phyloP scores from a whole-genome alignment of 768 basidiomycete species.

The Leucocoprinus leucothites region DNA sequence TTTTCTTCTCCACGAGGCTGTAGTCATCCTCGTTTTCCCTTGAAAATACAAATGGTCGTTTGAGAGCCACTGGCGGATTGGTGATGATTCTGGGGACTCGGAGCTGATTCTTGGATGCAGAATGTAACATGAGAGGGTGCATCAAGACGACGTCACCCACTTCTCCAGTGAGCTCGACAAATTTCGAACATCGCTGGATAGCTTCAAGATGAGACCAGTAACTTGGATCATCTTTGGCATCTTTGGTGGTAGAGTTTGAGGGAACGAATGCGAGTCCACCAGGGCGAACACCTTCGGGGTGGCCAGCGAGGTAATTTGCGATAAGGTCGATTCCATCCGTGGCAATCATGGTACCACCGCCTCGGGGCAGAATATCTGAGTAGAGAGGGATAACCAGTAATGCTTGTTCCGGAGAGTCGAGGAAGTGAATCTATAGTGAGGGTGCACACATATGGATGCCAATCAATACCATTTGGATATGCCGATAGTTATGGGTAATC shows the following conservation, averaged over 20 bases:
- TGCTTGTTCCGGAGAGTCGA: slow-evolving; percentile 66
- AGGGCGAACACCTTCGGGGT: slow-evolving; percentile 51
- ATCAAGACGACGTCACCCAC: slow-evolving; percentile 62
- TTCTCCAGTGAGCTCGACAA: slow-evolving; percentile 57
- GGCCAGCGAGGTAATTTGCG: slow-evolving; percentile 46
- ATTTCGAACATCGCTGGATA: slow-evolving; percentile 36
- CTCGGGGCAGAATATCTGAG: slow-evolving; percentile 49
- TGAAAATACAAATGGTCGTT: slow-evolving; percentile 51
- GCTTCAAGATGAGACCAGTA: slow-evolving; percentile 44
- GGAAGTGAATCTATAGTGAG: slow-evolving; percentile 45
- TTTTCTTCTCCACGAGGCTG: slow-evolving; percentile 59
- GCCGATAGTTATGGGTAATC: not conserved
- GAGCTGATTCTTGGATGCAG: slow-evolving; percentile 57
- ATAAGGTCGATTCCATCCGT: slow-evolving; percentile 52
- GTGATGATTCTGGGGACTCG: slow-evolving; percentile 60
- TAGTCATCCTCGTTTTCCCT: slow-evolving; percentile 42
- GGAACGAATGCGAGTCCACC: slow-evolving; percentile 45
- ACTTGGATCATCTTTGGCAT: slow-evolving; percentile 35
- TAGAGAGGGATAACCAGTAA: slow-evolving; percentile 61
- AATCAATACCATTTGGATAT: not conserved
- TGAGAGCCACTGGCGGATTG: slow-evolving; percentile 58
- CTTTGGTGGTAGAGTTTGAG: slow-evolving; percentile 32
- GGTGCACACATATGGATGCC: not conserved
- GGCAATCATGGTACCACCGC: slow-evolving; percentile 59
- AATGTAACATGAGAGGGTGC: slow-evolving; percentile 65